Base-by-base conservation (phyloP, 2,329 filamentous ascomycete species). In the Exophiala sp. region DNA sequence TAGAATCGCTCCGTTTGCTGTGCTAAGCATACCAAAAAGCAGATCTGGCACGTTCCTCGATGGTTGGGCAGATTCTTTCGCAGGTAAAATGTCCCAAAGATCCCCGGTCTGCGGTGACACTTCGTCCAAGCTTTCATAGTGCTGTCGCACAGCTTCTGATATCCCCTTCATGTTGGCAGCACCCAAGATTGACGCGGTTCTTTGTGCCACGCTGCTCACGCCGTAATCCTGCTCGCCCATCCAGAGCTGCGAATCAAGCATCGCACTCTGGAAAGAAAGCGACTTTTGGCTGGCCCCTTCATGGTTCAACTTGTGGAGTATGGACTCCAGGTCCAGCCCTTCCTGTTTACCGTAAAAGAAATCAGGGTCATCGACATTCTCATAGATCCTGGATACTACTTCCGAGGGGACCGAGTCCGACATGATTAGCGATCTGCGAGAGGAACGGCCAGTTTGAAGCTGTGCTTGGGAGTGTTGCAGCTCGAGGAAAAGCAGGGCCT, bases 331-430 rank as follows among this genome's bases (percentile, higher is more conserved):
- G 50, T 82, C 89, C 5, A 88, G 79, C 34, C 80, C 80, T 66
- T 94, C 86, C 35, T 87, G 80, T 6, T 96, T 77, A 2, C 93
- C 94, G 64, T 98, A 98, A 66, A 95, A 98, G 0, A 89, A 85
- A 66, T 99, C 93, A 1, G 90, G 91, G 62, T 99, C 94, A 63
- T 96, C 90, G 40, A 98, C 86, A 53, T 88, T 91, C 63, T 88
- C 85, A 65, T 93, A 98, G 2, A 98, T 90, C 1, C 79, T 74
- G 38, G 95, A 75, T 10, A 97, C 73, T 1, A 94, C 74, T 23
- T 86, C 80, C 2, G 79, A 76, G 5, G 86, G 78, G 21, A 82
- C 70, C 40, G 73, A 64, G 58, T 58, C 67, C 65, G 77, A 70
- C 58, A 71, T 73, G 2, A 73, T 69, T 1, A 84, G 88, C 7